Conservation (phyloP, 1,284 basidiomycete genomes). For the Ustilago nuda region DNA sequence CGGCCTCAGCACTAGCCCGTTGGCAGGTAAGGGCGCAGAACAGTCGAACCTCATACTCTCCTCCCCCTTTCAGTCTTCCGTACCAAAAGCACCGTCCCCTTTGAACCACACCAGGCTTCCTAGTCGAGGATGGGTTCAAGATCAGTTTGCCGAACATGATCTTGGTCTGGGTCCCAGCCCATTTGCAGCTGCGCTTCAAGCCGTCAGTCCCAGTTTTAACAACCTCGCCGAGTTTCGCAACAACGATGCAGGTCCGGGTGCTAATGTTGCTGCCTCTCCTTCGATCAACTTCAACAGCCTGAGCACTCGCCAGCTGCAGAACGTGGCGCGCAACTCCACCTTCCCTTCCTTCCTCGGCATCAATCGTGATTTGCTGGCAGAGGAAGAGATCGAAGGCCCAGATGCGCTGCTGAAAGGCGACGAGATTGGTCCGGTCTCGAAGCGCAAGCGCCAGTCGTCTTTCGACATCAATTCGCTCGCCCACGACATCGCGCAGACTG, state of each 20-base stretch:
- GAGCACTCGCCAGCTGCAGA: constrained; percentile 57
- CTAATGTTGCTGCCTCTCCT: constrained; percentile 4
- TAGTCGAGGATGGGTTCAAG: constrained; percentile 23
- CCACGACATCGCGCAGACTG: constrained; percentile 32
- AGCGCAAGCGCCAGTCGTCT: constrained; percentile 22
- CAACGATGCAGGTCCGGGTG: constrained; percentile 1
- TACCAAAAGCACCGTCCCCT: not conserved
- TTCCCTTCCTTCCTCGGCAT: constrained; percentile 59
- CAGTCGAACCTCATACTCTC: constrained; percentile 2
- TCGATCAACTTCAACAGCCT: constrained; percentile 44
- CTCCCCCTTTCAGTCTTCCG: not conserved
- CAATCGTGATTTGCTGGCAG: constrained; percentile 37
- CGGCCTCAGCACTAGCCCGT: not conserved
- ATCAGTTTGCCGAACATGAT: constrained; percentile 40
- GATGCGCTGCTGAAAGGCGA: constrained; percentile 19
- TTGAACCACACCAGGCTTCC: not conserved
- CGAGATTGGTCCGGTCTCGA: constrained; percentile 20
- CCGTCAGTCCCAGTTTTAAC: constrained; percentile 25
- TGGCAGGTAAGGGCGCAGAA: not conserved
- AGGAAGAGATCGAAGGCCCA: constrained; percentile 17
- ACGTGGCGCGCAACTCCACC: constrained; percentile 44
- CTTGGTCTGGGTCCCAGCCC: constrained; percentile 46
- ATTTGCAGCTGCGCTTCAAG: constrained; percentile 40
- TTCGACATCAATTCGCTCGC: constrained; percentile 30
- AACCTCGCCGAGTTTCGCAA: constrained; percentile 6